Base-by-base conservation (phyloP, 805 yeast genomes). In the Lipomyces anomalus region DNA sequence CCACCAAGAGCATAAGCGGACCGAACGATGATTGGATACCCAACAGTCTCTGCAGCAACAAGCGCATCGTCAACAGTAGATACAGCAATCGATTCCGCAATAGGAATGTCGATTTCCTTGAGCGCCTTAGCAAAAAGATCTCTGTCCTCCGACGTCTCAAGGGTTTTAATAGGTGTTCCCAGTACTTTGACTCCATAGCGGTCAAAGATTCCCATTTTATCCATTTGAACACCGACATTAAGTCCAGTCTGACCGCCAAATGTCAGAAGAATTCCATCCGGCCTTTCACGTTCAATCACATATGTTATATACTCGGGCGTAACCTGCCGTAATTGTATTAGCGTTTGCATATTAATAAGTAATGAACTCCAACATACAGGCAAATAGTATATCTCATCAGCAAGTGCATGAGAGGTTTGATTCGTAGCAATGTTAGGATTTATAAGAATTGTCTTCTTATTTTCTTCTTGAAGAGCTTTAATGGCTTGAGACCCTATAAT, bases 221-320 rank as follows among this genome's bases (percentile, higher is more conserved):
- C 95, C 54, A 92, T 76, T 61, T 87, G 83, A 42, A 92, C 94
- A 70, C 97, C 97, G 50, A 90, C 96, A 64, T 89, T 92, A 60
- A 92, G 75, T 55, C 84, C 98, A 28, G 99, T 92, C 72, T 92
- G 99, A 57, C 99, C 99, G 62, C 99, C 99, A 66, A 92, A 92
- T 3, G 98, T 90, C 63, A 90, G 76, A 62, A 90, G 73, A 45
- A 92, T 89, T 38, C 96, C 97, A 68, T 92, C 97, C 34, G 98
- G 98, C 58, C 79, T 78, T 71, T 92, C 99, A 55, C 95, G 81
- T 69, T 92, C 95, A 55, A 92, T 90, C 62, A 92, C 86, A 67
- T 92, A 85, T 36, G 89, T 84, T 58, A 92, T 88, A 67, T 90
- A 92, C 65, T 92, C 98, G 17, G 97, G 84, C 33, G 97, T 92